Base-by-base conservation (phyloP, 1,284 basidiomycete species). In the Earliella scabrosa region DNA sequence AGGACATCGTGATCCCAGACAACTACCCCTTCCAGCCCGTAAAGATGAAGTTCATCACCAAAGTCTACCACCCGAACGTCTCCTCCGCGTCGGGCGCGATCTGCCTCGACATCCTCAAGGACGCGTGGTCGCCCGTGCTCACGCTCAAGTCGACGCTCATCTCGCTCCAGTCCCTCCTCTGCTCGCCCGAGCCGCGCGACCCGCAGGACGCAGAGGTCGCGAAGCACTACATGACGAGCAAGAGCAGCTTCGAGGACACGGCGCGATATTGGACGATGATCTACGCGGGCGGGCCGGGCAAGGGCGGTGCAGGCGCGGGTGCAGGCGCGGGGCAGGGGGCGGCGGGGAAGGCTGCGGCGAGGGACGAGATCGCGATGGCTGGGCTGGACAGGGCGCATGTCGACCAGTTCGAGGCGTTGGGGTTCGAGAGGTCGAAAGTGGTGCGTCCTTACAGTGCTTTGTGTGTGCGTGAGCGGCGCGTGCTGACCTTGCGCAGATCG, bases 171-270 rank as follows among this genome's bases (percentile, higher is more conserved):
- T 94, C 92, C 26, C 81, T 99, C 11, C 80, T 99, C n/a, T 98
- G 95, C 75, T 93, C 91, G 3, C 97, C 97, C 0, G 95, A 98
- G 71, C 97, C 97, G 13, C 92, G 91, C 64, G 97, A 99, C 71
- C 97, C 97, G 0, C 97, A 98, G 76, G 97, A 98, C 69, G 97
- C 97, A 0, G 95, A 98, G 76, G 94, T 98, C 8, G 97, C 97
- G 14, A 98, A 97, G 70, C 96, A 98, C 73, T 99, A 94, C 70
- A 87, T 93, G 66, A 92, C 93, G 3, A 94, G 93, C 72, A 89
- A 88, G 67, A 75, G 77, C 18, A 89, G 89, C 62, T 99, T 98
- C 68, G 93, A 98, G 56, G 88, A 91, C 35, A 99, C 97, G 0
- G 97, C 97, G 23, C 82, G 84, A 45, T 96, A 96, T 72, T 99